These are phyloP conservation scores for Arthrinium puccinioides DNA, from an alignment of 2,329 filamentous ascomycete species.

Conservation along the genomic window DNA sequence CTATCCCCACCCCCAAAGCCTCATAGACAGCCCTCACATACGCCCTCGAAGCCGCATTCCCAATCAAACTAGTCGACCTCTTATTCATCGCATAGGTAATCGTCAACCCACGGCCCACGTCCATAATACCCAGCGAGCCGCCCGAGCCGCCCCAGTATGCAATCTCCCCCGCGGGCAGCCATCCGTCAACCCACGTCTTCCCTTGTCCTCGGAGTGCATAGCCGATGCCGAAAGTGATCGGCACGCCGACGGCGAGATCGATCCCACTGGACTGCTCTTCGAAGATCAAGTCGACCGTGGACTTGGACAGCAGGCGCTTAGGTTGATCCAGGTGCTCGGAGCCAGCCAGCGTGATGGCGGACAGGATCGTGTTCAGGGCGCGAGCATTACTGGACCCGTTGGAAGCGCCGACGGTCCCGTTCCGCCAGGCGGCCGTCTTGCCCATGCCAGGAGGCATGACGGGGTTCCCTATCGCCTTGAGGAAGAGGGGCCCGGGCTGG, in stretches of 20 bases:
- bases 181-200: slow-evolving; percentile 14
- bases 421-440: slow-evolving; percentile 25
- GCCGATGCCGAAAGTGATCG: slow-evolving; percentile 34
- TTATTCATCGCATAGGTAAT: slow-evolving; percentile 17
- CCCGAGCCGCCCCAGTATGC: slow-evolving; percentile 16
- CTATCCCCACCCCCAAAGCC: slow-evolving; percentile 11
- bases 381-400: slow-evolving; percentile 40
- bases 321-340: not conserved
- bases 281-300: slow-evolving; percentile 36
- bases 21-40: slow-evolving; percentile 14
- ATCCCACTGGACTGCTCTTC: slow-evolving; percentile 31
- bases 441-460: slow-evolving; percentile 12
- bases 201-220: slow-evolving; percentile 25
- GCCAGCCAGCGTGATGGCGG: slow-evolving; percentile 47
- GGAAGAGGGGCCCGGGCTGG: slow-evolving; percentile 15
- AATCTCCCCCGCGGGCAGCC: slow-evolving; percentile 23
- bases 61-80: slow-evolving; percentile 7
- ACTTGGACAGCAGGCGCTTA: slow-evolving; percentile 27
- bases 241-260: slow-evolving; percentile 29
- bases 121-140: slow-evolving; percentile 16
- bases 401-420: slow-evolving; percentile 30
- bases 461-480: slow-evolving; percentile 21
- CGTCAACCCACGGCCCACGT: slow-evolving; percentile 12
- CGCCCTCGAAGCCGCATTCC: slow-evolving; percentile 10
- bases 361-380: slow-evolving; percentile 32